A percentile compares a stretch with the other conserved stretches of the same genome.
These are phyloP conservation scores for Cucumis variabilis DNA, from an alignment of 331 rosid genomes.

Conservation along the genomic window DNA sequence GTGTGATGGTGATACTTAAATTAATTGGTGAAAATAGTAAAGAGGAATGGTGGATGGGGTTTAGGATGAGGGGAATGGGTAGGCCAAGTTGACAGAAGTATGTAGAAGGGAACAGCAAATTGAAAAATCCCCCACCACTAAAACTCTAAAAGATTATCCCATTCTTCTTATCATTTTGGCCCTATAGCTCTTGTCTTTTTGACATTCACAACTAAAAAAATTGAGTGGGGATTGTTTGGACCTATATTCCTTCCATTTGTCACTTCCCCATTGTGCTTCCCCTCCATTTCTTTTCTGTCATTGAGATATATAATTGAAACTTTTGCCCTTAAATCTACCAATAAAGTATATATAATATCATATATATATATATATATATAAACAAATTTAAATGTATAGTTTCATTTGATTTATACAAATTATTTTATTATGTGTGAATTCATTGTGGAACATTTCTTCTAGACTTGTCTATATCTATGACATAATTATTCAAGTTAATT, in stretches of 20 bases:
- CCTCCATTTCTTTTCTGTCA: background rate
- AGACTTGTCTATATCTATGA: too few species aligned
- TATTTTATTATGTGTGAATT: too few species aligned
- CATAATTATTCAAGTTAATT: too few species aligned
- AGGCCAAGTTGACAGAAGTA: constrained; percentile 35
- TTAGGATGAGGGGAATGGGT: background rate
- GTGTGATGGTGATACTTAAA: background rate
- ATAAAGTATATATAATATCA: too few species aligned
- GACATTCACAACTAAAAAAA: background rate
- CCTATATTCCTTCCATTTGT: constrained; percentile 28
- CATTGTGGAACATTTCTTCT: too few species aligned
- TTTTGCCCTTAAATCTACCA: background rate
- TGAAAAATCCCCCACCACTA: constrained; percentile 35
- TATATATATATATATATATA: too few species aligned
- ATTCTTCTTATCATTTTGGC: background rate
- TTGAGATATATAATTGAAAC: background rate
- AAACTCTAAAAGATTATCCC: constrained; percentile 25
- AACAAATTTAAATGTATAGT: too few species aligned
- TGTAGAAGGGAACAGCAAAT: constrained; percentile 20
- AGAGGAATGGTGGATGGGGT: background rate
- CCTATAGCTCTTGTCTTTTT: background rate
- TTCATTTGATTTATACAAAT: too few species aligned
- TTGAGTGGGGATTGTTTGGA: background rate
- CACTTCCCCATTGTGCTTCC: constrained; percentile 29
- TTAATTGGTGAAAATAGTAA: background rate